Evolutionary conservation across 139 green algal species (phyloP), one percentile per base, ranked within the genome.

Genomic region (Astrephomene gubernaculifera): DNA sequence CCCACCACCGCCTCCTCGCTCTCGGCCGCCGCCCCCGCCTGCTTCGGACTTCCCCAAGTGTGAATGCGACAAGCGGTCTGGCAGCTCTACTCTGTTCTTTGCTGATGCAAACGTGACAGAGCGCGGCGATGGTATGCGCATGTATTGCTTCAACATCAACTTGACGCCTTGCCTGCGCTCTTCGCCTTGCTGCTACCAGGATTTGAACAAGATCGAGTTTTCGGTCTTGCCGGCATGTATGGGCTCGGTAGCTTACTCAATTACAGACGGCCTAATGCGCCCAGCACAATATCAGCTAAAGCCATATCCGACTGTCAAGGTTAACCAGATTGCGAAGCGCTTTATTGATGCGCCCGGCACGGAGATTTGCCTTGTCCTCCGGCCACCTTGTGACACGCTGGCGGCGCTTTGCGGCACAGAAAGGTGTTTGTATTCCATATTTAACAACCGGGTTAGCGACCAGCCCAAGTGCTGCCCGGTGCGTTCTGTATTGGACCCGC

Each of bases 401-500:
- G 33, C 52, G 43, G 33, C 63, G 44, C 64, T 85, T 6, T 85
- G 79, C 63, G 79, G 79, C n/a, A 67, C 67, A n/a, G 25, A 31
- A 9, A 65, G 4, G n/a, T 90, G 87, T 74, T 41, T 60, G 4
- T 85, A 86, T 36, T 36, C 87, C 6, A 41, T 88, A 21, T 90
- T 90, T 74, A 84, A 90, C 87, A 71, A 33, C 27, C 81, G 81
- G 1, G 10, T 54, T 0, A 57, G 29, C 24, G 39, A 82, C 54
- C 36, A 78, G 36, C 68, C 81, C 54, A 90, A 90, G 65, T 90
- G 87, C 73, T 90, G 87, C 57, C 87, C 87, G 3, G 72, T 90
- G 52, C 36, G 68, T 27, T 41, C 61, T 0, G 38, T 80, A 8
- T 14, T 49, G 27, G 54, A 71, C 27, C 75, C 57, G 39, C 38